Evolutionary conservation across 805 yeast genomes (phyloP), one percentile per base, ranked within the genome.

Genomic region (Kuraishia hungarica): DNA sequence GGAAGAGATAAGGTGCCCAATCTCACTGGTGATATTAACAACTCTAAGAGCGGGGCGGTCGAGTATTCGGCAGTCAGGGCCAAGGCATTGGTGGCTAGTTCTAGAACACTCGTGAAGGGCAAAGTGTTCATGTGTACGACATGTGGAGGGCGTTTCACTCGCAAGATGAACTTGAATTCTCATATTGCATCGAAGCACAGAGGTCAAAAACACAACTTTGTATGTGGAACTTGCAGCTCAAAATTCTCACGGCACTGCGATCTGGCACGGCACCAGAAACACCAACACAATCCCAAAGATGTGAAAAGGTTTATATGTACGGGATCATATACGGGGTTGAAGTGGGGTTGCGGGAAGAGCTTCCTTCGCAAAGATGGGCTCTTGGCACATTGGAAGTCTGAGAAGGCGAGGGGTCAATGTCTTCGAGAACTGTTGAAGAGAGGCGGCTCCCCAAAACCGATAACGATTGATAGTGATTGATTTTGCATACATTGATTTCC

Each of bases 341-440:
- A 55, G 21, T 69, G 73, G 73, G 73, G 73, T 3, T 69, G 73
- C 54, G 69, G 71, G 23, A 69, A 67, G 57, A 56, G 55, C n/a
- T 69, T 69, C 52, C 67, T 67, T 54, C 57, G 73, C 19, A 69
- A 68, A 53, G 73, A 69, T 54, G 73, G 73, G 1, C 58, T 69
- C 24, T 57, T 67, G n/a, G 72, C 73, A 1, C 73, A 69, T 53
- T 69, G 73, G 73, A 64, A 65, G 54, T 63, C 69, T 7, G 64
- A 66, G 22, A 69, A 68, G 61, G 72, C 73, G 11, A 65, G 61
- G 35, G 65, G 60, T 57, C 67, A 65, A 56, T 69, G 73, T 56
- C 62, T 69, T 22, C 20, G 22, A 48, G 21, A 21, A 15, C 26
- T 48, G 5, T 47, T 53, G 7, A 23, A 35, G n/a, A 35, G 43